Evolutionary conservation across 2,329 filamentous ascomycete genomes (phyloP), one percentile per base, ranked within the genome.

Genomic region (Arthrobotrys pseudoclavata): DNA sequence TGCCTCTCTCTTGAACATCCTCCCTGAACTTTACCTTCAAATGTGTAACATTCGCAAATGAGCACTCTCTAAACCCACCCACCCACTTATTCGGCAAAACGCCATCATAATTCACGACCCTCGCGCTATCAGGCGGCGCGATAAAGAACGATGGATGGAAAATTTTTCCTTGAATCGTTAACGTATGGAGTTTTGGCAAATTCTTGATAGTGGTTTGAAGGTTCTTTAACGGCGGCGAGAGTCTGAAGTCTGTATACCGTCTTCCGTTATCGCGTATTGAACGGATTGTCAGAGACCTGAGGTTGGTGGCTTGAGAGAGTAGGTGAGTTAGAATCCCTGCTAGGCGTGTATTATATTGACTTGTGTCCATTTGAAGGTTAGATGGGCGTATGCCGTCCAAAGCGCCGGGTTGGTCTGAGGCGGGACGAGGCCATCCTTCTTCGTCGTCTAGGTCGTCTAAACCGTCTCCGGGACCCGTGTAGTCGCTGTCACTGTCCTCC

Each of bases 101-200:
- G 7, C 42, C 40, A 3, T 47, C 40, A 20, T 57, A 55, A 3
- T 9, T 29, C 13, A 69, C 52, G 0, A n/a, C 26, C 12, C 6
- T 50, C 0, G 55, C 18, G 22, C 15, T 40, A 15, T 37, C 40
- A 0, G 66, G 66, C 0, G 53, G 66, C 12, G 31, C 12, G 10
- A 69, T 15, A 12, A 61, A 61, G 29, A 69, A 69, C 2, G 53
- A 61, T 3, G 66, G 66, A 15, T 69, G 66, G 53, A 69, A 69
- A 2, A 69, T n/a, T 60, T 60, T 60, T 12, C 55, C 55, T 26
- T 42, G 55, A 18, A 60, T 60, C n/a, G 9, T 26, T 26, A 60
- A 42, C 10, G 55, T 60, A 34, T 42, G 55, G 13, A 60, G 55
- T 12, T n/a, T 60, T 26, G 55, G 55, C 9, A 60, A 24, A 12